Base-by-base conservation (phyloP, 139 green algal species). In the Tetradesmus lagerheimii region DNA sequence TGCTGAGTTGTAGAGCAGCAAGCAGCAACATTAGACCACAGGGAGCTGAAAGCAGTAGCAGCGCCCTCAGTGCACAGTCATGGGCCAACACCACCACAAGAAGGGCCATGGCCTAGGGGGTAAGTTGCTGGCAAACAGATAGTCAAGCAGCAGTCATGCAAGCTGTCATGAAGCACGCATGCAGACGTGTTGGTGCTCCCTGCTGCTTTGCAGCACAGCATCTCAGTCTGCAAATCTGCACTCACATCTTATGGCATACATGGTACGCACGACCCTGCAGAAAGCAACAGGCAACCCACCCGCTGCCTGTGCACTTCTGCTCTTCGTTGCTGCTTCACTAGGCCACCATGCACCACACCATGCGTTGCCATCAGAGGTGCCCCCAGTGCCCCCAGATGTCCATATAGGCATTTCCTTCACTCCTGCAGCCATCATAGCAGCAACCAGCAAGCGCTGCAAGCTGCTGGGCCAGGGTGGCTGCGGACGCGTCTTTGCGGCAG, bases 381-480 rank as follows among this genome's bases (percentile, higher is more conserved):
- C 62, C 12, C 85, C 85, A 18, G 29, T 89, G 3, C 84, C 84
- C 0, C 27, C 34, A 29, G 85, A 89, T 37, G 39, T 29, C 23
- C 67, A 43, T 31, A 8, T 83, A 5, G 85, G 85, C 67, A 89
- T 66, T 4, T 35, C 57, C 27, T 89, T 89, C 39, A 67, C 67
- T 41, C 85, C 85, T 41, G 85, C 57, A 78, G 29, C 85, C 16
- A 89, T 89, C 85, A 45, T 81, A 25, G 29, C 39, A 39, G 85
- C 85, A 71, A 81, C 64, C 29, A 67, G 67, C 45, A n/a, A 37
- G 8, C 45, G 67, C 35, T 81, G 67, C 85, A 81, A 82, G 39
- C 85, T 81, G n/a, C 66, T 89, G 41, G 83, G 83, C 29, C 64
- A 82, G 31, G 85, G 85, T 9, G 64, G 85, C 29, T 81, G 66